Evolutionary conservation across 495 filamentous ascomycete species (phyloP).

Genomic region (Entonaema liquescens): DNA sequence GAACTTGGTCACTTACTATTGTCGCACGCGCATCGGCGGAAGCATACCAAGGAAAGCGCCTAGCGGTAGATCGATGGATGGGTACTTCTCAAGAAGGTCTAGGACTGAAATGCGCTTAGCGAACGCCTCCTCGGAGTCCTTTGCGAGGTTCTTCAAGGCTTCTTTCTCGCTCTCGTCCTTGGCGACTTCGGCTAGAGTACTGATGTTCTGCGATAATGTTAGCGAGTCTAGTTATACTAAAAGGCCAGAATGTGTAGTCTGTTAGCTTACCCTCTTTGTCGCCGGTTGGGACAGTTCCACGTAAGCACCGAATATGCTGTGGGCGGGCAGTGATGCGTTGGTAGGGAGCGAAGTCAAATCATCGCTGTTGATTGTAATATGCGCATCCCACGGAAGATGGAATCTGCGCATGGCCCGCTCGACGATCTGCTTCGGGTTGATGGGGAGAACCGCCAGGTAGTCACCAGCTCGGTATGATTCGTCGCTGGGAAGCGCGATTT

Average conservation of each 20-base stretch:
- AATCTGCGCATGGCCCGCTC: conserved; percentile 60
- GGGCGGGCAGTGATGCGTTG: conserved; percentile 64
- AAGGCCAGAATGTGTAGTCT: background rate
- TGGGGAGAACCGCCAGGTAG: conserved; percentile 76
- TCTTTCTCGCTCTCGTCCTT: conserved; percentile 46
- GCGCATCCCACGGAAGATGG: conserved; percentile 70
- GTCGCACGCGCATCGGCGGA: conserved; percentile 76
- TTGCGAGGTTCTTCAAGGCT: conserved; percentile 59
- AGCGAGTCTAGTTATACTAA: background rate
- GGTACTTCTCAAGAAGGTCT: conserved; percentile 69
- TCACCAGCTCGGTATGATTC: conserved; percentile 76
- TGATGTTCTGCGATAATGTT: conserved; percentile 52
- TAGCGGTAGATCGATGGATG: conserved; percentile 64
- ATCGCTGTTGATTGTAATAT: conserved; percentile 56
- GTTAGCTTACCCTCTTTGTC: conserved; percentile 58
- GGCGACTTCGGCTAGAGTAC: conserved; percentile 54
- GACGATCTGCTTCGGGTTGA: conserved; percentile 69
- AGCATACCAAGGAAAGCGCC: conserved; percentile 72
- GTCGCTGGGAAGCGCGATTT: conserved; percentile 70
- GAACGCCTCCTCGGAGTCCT: conserved; percentile 63
- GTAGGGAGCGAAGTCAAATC: conserved; percentile 66
- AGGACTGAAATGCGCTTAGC: conserved; percentile 68
- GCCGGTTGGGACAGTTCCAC: conserved; percentile 78
- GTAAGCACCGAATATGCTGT: conserved; percentile 71
- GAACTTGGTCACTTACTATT: conserved; percentile 59